Percentiles rank a stretch among this genome's conserved stretches.
Conservation (phyloP, 2,329 filamentous ascomycete species). For the Aspergillus fijiensis region DNA sequence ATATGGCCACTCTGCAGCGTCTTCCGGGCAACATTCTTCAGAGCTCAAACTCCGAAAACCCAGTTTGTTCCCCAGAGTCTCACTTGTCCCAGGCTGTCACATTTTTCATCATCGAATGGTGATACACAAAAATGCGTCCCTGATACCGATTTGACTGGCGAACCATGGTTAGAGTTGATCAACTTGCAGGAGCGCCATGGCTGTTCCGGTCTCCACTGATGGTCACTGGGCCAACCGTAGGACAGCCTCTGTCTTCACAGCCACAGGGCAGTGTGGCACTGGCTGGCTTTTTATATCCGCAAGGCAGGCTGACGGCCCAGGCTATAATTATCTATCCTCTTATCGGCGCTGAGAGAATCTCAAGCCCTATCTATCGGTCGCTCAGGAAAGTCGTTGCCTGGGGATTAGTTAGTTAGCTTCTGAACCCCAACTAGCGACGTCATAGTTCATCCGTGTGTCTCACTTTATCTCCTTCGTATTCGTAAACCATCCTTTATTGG, state of each 20-base stretch:
- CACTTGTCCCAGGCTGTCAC: not conserved
- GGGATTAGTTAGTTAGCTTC: too few species aligned
- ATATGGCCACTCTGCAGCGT: not conserved
- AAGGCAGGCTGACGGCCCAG: not conserved
- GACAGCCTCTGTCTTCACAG: slow-evolving; percentile 11
- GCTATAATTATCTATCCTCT: not conserved
- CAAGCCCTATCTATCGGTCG: not conserved
- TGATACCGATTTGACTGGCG: slow-evolving; percentile 7
- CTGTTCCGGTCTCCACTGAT: slow-evolving; percentile 10
- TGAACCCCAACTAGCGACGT: not conserved
- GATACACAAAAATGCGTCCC: not conserved
- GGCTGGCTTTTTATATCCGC: not conserved
- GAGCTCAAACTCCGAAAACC: not conserved
- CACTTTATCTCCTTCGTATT: not conserved
- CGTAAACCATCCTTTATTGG: not conserved
- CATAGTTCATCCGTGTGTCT: not conserved
- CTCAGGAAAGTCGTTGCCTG: not conserved
- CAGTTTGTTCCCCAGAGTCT: not conserved
- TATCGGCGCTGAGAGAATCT: not conserved
- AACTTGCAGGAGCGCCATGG: slow-evolving; percentile 12
- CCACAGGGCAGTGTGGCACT: slow-evolving; percentile 16
- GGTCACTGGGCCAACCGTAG: slow-evolving; percentile 21
- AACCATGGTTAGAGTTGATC: slow-evolving; percentile 8
- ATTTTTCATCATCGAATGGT: not conserved
- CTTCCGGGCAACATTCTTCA: not conserved